Evolutionary conservation across 2,329 filamentous ascomycete genomes (phyloP), one percentile per base, ranked within the genome.

Genomic region (Venturia carpophila): DNA sequence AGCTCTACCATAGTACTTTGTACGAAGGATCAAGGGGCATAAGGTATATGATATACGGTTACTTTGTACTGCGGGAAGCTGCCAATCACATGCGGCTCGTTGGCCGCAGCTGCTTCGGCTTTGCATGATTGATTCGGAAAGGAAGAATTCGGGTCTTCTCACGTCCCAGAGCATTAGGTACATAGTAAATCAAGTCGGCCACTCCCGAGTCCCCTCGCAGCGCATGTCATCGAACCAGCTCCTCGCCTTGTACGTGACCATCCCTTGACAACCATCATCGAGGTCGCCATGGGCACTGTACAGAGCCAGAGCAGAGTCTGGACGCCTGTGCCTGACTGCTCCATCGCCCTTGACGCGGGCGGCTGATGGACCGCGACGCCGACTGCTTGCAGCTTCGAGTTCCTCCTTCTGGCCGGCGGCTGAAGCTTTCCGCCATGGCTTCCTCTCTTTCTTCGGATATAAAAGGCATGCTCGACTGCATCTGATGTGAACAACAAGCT

Each of bases 391-490:
- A 58, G 52, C 47, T 15, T n/a, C n/a, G n/a, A n/a, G n/a, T n/a
- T 15, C 13, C 52, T 58, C 52, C 52, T 58, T 58, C 30, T 58
- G 52, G 15, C 52, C 52, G 52, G 17, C 52, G 52, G 27, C 19
- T 37, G 52, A 56, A 19, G 52, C 52, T 37, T 37, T 10, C 52
- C 27, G 52, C 52, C 30, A 34, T 34, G 52, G 30, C 30, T 58
- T 37, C 37, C 52, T 58, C 27, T 37, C 15, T 37, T 4, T 13
- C 5, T 34, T 58, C 13, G 13, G 2, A 6, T 52, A 27, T 24
- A 5, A n/a, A n/a, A n/a, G 27, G 37, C 52, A n/a, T 34, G 30
- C 30, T 5, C 19, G 27, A n/a, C 27, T 7, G 34, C 27, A 34
- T 24, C 34, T 55, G 24, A 55, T 55, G 2, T 9, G 24, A 1